Evolutionary conservation across 2,329 filamentous ascomycete species (phyloP).

Genomic region (Fusarium camptoceras): DNA sequence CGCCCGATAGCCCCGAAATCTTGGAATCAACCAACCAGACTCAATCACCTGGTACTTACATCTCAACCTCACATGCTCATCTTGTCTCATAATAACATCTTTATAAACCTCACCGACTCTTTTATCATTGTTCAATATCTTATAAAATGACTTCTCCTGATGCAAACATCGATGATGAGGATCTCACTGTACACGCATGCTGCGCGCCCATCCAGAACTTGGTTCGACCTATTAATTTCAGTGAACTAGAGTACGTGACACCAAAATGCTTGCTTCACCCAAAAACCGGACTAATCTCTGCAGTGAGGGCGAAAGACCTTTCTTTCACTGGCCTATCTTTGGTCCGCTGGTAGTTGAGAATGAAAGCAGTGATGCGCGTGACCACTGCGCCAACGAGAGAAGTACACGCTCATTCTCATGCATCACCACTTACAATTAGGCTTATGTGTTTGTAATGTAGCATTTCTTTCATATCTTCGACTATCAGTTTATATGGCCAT

Average conservation of each 20-base stretch:
- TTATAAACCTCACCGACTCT: neutral
- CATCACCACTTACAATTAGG: neutral
- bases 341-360: conserved; percentile 80
- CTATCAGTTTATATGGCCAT: conserved; percentile 91
- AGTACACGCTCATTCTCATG: conserved; percentile 56
- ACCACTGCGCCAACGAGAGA: conserved; percentile 83
- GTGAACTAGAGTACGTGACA: conserved; percentile 53
- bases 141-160: conserved; percentile 29
- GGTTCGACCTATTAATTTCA: conserved; percentile 59
- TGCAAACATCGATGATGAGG: conserved; percentile 48
- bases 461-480: conserved; percentile 91
- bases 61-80: conserved; percentile 19
- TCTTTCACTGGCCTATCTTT: conserved; percentile 64
- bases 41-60: conserved; percentile 12
- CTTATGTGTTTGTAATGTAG: conserved; percentile 48
- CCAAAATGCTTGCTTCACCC: neutral
- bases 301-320: conserved; percentile 10
- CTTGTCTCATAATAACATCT: neutral
- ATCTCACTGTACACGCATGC: conserved; percentile 52
- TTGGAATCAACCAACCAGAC: conserved; percentile 21
- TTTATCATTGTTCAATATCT: neutral
- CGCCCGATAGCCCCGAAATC: conserved; percentile 27
- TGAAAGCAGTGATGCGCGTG: conserved; percentile 77
- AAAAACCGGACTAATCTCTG: neutral
- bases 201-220: conserved; percentile 56